Percentiles rank a stretch among this genome's conserved stretches.
These are phyloP conservation scores for Euphorbia peplus DNA, from an alignment of 345 rosid species.

Conservation along the genomic window DNA sequence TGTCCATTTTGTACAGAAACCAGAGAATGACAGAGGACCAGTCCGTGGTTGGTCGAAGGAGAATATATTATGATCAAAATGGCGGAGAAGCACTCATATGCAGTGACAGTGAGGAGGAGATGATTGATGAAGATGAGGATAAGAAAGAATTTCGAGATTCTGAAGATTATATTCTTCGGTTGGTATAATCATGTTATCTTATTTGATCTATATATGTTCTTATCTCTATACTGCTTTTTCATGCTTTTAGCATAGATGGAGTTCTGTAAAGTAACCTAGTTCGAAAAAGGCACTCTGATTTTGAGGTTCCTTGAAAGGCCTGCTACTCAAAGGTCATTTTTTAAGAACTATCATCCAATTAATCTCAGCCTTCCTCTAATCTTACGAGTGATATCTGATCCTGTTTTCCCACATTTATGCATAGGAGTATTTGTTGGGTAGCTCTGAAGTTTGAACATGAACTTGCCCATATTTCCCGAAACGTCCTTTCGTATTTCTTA, in stretches of 20 bases:
- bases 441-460: no score
- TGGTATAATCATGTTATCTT: constrained; percentile 38
- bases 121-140: constrained; percentile 76
- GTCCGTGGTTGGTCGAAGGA: constrained; percentile 94
- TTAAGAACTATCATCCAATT: no score
- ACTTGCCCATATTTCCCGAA: no score
- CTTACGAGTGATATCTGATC: no score
- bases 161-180: constrained; percentile 91
- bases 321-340: no score
- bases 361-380: no score
- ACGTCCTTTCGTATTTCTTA: no score
- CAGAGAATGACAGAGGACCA: constrained; percentile 99
- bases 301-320: no score
- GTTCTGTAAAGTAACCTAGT: no score
- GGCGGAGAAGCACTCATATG: constrained; percentile 99
- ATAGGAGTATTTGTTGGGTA: no score
- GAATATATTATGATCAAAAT: constrained; percentile 94
- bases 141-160: constrained; percentile 67
- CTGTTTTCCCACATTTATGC: no score
- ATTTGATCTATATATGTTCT: constrained; percentile 11
- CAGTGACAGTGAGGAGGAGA: constrained; percentile 98
- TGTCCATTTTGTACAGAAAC: constrained; percentile 51
- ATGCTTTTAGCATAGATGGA: background rate
- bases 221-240: background rate
- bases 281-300: no score